Base-by-base conservation (phyloP, 192 early-diverging fungal genomes). In the Coemansia sp. region DNA sequence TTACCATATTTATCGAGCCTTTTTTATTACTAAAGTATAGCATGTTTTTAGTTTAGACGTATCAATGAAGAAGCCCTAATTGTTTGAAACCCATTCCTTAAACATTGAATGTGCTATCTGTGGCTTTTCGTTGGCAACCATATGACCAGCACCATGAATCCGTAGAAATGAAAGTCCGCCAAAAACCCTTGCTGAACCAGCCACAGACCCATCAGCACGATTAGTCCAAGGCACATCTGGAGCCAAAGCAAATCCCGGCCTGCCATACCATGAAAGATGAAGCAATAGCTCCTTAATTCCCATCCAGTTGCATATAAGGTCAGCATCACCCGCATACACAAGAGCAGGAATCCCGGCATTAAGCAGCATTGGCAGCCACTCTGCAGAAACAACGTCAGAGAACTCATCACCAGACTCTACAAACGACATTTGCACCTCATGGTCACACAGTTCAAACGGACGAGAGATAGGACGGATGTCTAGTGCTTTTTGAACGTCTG, bases 101-200 rank as follows among this genome's bases (percentile, higher is more conserved):
- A 97, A 85, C 86, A 97, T 91, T 74, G 92, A 90, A 40, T 88
- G 74, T 37, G 87, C 85, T 58, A 85, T 84, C 42, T 76, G 83
- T 50, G 94, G 92, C 85, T 95, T 91, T 83, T 97, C 95, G 70
- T 93, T 91, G 18, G 95, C 93, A 10, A 90, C 87, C 92, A 94
- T 94, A 64, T 94, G 92, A 2, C 96, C 94, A 52, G 92, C 93
- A 68, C 90, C 89, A 65, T 83, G 92, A 3, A 94, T 84, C 23
- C 89, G 84, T 64, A 98, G 77, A 85, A 92, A 95, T n/a, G 93
- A 87, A 47, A 98, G 85, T 12, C 77, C 80, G 47, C 88, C 87
- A 58, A 79, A 87, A 10, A 71, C 66, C 39, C 94, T 87, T 54
- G 92, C 85, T 57, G 91, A 86, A 10, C 86, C 88, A 11, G 77